phyloP scores from a whole-genome alignment of 768 basidiomycete species.

The Tephrocybe sp. region DNA sequence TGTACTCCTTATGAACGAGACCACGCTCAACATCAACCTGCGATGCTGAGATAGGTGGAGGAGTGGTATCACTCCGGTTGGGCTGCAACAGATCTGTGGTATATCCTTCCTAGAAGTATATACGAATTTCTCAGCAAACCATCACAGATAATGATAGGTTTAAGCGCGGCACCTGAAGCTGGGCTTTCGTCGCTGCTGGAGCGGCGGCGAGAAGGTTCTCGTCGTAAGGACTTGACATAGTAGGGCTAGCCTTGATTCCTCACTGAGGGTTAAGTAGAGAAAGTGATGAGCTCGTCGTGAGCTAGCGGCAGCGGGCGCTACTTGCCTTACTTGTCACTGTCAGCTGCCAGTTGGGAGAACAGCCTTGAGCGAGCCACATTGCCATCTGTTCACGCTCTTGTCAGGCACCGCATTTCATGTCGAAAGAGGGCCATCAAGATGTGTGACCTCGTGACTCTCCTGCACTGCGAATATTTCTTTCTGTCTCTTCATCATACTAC shows the following conservation, averaged over 20 bases:
- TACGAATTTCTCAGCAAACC: not conserved
- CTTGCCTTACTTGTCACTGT: slow-evolving; percentile 1
- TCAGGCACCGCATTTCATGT: not conserved
- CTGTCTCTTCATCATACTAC: too few species aligned
- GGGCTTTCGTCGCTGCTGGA: slow-evolving; percentile 37
- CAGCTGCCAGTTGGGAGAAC: slow-evolving; percentile 10
- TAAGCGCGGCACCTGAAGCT: slow-evolving; percentile 32
- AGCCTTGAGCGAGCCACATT: slow-evolving; percentile 15
- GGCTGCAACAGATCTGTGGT: slow-evolving; percentile 44
- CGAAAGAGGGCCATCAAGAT: slow-evolving; percentile 3
- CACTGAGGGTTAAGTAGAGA: slow-evolving; percentile 13
- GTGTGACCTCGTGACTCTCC: slow-evolving; percentile 4
- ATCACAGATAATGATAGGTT: not conserved
- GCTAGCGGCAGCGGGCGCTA: slow-evolving; percentile 11
- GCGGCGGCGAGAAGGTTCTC: slow-evolving; percentile 34
- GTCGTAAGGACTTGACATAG: slow-evolving; percentile 32
- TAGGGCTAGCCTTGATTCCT: slow-evolving; percentile 14
- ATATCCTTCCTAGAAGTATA: slow-evolving; percentile 49
- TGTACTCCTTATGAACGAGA: slow-evolving; percentile 21
- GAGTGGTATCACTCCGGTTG: slow-evolving; percentile 15
- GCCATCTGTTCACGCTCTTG: slow-evolving; percentile 2
- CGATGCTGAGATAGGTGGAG: slow-evolving; percentile 14
- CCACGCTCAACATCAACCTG: slow-evolving; percentile 21
- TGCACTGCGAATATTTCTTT: too few species aligned
- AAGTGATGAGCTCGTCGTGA: not conserved